Percentiles rank a stretch among this genome's conserved stretches.
Conservation (phyloP, 805 yeast genomes). For the Saccharomycopsis synnaedendra region DNA sequence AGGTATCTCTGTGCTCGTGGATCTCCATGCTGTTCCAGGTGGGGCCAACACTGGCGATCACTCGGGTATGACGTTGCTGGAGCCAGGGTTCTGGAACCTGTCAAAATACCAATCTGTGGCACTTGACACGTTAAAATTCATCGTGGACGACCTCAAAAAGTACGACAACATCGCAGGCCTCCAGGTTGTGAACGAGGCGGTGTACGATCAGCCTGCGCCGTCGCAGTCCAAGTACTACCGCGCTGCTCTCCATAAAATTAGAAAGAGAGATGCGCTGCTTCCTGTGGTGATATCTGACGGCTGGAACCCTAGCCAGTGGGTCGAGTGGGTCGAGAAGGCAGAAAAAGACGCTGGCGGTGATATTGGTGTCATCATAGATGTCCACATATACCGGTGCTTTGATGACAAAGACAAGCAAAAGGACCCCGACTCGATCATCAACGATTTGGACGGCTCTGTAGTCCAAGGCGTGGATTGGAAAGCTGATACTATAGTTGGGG, state of each 20-base stretch:
- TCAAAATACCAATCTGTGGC: slow-evolving; percentile 32
- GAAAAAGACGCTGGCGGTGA: slow-evolving; percentile 24
- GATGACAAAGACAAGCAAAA: slow-evolving; percentile 61
- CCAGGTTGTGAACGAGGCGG: slow-evolving; percentile 81
- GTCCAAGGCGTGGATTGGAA: slow-evolving; percentile 37
- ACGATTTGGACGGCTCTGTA: slow-evolving; percentile 40
- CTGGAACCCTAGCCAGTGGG: slow-evolving; percentile 84
- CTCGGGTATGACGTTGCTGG: slow-evolving; percentile 54
- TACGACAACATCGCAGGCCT: slow-evolving; percentile 69
- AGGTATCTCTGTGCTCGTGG: slow-evolving; percentile 68
- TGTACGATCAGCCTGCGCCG: slow-evolving; percentile 41
- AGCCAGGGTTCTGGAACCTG: slow-evolving; percentile 56
- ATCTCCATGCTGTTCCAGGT: slow-evolving; percentile 82
- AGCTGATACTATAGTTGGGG: slow-evolving; percentile 77
- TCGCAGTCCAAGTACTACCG: slow-evolving; percentile 51
- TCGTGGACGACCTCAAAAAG: slow-evolving; percentile 45
- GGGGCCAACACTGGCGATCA: slow-evolving; percentile 87
- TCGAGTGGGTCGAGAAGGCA: slow-evolving; percentile 45
- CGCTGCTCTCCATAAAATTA: slow-evolving; percentile 50
- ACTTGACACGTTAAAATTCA: slow-evolving; percentile 39
- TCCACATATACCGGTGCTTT: slow-evolving; percentile 81
- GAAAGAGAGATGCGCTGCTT: slow-evolving; percentile 39
- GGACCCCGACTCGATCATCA: slow-evolving; percentile 49
- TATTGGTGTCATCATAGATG: slow-evolving; percentile 65
- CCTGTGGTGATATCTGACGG: slow-evolving; percentile 86